phyloP scores from a whole-genome alignment of 257 asterid genomes.

The Salvia rosmarinus region DNA sequence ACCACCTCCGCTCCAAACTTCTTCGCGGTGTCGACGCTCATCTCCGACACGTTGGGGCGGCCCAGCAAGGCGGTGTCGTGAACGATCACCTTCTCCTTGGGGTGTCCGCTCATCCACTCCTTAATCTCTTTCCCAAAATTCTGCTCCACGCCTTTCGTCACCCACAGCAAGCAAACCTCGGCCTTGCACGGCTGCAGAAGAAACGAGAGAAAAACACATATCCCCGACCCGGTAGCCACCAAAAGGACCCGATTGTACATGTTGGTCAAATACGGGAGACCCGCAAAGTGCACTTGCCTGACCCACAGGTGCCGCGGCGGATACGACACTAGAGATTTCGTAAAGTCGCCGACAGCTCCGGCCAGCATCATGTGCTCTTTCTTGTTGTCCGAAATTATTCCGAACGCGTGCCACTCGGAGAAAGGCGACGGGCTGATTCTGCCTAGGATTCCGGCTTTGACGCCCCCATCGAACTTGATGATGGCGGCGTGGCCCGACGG shows the following conservation, averaged over 20 bases:
- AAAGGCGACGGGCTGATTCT: constrained; percentile 77
- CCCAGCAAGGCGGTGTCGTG: constrained; percentile 71
- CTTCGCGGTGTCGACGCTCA: constrained; percentile 62
- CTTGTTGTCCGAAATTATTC: constrained; percentile 66
- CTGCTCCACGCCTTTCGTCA: constrained; percentile 67
- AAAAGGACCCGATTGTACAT: constrained; percentile 60
- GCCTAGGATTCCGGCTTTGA: constrained; percentile 64
- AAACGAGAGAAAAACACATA: constrained; percentile 71
- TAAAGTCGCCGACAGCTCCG: constrained; percentile 81
- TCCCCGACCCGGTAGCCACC: constrained; percentile 80
- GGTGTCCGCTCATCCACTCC: constrained; percentile 57
- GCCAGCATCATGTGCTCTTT: constrained; percentile 74
- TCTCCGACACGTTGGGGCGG: constrained; percentile 59
- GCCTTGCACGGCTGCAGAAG: constrained; percentile 65
- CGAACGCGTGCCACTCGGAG: constrained; percentile 86
- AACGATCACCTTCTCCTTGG: constrained; percentile 54
- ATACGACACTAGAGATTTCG: constrained; percentile 49
- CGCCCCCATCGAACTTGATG: constrained; percentile 67
- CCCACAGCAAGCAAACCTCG: constrained; percentile 65
- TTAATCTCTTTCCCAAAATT: constrained; percentile 65
- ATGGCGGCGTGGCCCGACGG: constrained; percentile 76
- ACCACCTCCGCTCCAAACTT: constrained; percentile 65
- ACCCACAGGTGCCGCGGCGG: constrained; percentile 75
- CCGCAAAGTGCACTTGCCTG: constrained; percentile 68
- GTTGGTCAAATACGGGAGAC: constrained; percentile 66